Percentiles rank a stretch among this genome's conserved stretches.
phyloP scores from a whole-genome alignment of 345 rosid genomes.

The Populus simonii region DNA sequence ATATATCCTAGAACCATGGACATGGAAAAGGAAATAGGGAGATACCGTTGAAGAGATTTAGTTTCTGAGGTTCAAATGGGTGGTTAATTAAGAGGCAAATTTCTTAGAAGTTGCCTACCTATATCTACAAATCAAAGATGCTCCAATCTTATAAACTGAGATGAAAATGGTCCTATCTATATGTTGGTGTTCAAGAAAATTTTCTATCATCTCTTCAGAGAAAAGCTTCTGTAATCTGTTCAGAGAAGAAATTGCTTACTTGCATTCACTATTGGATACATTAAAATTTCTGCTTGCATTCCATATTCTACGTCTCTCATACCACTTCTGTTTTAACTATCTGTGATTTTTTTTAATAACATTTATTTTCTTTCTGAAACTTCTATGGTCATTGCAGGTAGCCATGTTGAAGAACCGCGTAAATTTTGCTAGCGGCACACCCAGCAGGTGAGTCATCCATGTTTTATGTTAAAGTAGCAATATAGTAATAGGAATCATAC shows the following conservation, averaged over 20 bases:
- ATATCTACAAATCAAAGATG: background rate
- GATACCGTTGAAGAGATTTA: background rate
- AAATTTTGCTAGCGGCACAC: slow-evolving; percentile 84
- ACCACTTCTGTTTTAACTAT: too few relatives aligned
- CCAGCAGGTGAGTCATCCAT: slow-evolving; percentile 58
- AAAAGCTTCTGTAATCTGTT: too few relatives aligned
- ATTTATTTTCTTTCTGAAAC: background rate
- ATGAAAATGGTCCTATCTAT: too few relatives aligned
- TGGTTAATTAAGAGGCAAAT: background rate
- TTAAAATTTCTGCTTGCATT: background rate
- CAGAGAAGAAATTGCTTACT: background rate
- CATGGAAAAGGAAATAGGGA: background rate
- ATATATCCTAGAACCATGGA: background rate
- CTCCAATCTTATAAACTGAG: background rate
- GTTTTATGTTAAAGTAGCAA: background rate
- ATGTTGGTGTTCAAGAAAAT: background rate
- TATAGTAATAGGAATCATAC: too few relatives aligned
- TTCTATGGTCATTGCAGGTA: slow-evolving; percentile 42
- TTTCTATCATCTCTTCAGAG: too few relatives aligned
- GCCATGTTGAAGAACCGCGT: slow-evolving; percentile 65
- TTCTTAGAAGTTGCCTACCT: background rate
- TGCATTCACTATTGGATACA: background rate
- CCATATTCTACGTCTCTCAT: too few relatives aligned
- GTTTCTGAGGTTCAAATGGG: background rate
- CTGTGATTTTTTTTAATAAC: background rate